Percentiles rank a stretch among this genome's conserved stretches.
phyloP scores from a whole-genome alignment of 2,329 filamentous ascomycete species.

The Alternaria postmessia region DNA sequence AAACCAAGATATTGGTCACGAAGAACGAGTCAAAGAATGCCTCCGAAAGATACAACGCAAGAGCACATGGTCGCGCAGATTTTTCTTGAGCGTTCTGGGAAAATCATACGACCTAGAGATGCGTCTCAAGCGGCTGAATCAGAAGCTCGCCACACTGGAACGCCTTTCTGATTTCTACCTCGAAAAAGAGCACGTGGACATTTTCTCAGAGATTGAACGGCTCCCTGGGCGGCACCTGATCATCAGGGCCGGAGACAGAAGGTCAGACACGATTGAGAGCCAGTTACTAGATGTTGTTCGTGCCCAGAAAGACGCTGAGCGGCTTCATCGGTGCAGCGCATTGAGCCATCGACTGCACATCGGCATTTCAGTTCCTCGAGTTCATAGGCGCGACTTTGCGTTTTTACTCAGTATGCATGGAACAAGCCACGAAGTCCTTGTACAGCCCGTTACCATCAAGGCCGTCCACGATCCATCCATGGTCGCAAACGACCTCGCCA shows the following conservation, averaged over 20 bases:
- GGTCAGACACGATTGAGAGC: slow-evolving; percentile 19
- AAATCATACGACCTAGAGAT: slow-evolving; percentile 30
- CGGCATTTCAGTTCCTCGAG: slow-evolving; percentile 36
- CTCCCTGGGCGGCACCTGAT: slow-evolving; percentile 32
- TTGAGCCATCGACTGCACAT: slow-evolving; percentile 30
- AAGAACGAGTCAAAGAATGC: slow-evolving; percentile 28
- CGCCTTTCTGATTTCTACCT: slow-evolving; percentile 33
- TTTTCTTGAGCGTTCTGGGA: slow-evolving; percentile 26
- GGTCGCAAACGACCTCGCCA: slow-evolving; percentile 20
- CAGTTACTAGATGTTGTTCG: slow-evolving; percentile 30
- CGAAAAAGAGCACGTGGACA: slow-evolving; percentile 35
- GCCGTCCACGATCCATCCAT: slow-evolving; percentile 20
- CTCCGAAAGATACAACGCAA: slow-evolving; percentile 27
- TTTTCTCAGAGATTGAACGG: slow-evolving; percentile 32
- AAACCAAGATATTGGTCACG: slow-evolving; percentile 10
- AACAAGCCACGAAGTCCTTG: slow-evolving; percentile 31
- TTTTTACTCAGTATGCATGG: slow-evolving; percentile 31
- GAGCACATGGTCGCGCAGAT: slow-evolving; percentile 31
- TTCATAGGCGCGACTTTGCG: slow-evolving; percentile 37
- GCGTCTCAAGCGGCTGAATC: slow-evolving; percentile 26
- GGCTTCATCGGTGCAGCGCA: slow-evolving; percentile 29
- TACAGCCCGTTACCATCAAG: slow-evolving; percentile 27
- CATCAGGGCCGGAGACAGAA: slow-evolving; percentile 23
- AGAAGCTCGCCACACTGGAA: slow-evolving; percentile 33
- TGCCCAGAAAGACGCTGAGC: slow-evolving; percentile 36